These are phyloP conservation scores for Gloeopeniophorella convolvens DNA, from an alignment of 768 basidiomycete species.

Conservation along the genomic window DNA sequence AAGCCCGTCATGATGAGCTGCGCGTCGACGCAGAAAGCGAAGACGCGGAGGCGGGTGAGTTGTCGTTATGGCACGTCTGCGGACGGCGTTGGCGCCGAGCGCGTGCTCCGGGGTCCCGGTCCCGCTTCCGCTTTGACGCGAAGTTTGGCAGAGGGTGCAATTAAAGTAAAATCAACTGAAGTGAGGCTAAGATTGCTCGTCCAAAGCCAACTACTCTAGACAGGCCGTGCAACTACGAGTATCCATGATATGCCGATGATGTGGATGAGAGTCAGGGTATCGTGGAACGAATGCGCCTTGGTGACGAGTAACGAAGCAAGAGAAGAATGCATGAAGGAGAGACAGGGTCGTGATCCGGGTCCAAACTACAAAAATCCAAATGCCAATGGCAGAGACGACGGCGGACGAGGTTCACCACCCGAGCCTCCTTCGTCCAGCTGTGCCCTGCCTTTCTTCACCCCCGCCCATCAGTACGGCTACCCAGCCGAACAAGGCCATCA, in stretches of 20 bases:
- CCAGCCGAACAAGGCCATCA: slow-evolving; percentile 80
- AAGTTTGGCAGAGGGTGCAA: too few relatives aligned
- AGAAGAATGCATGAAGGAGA: not conserved
- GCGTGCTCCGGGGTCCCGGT: too few relatives aligned
- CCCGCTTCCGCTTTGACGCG: too few relatives aligned
- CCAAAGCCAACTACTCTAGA: not conserved
- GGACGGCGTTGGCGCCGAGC: too few relatives aligned
- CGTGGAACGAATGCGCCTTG: slow-evolving; percentile 3
- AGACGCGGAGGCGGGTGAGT: not conserved
- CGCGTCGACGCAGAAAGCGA: not conserved
- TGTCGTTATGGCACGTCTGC: not conserved
- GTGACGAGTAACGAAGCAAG: not conserved
- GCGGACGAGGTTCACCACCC: not conserved
- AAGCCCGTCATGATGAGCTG: slow-evolving; percentile 44
- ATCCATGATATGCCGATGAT: not conserved
- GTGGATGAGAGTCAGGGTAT: not conserved
- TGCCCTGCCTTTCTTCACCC: slow-evolving; percentile 9
- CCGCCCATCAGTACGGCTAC: slow-evolving; percentile 47
- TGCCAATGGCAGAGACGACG: not conserved
- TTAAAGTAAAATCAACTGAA: slow-evolving; percentile 10
- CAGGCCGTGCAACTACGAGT: not conserved
- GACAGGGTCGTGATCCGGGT: not conserved
- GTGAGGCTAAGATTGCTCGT: not conserved
- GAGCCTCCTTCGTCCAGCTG: slow-evolving; percentile 5
- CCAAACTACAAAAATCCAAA: not conserved